Percentiles rank a stretch among this genome's conserved stretches.
Evolutionary conservation across 2,329 filamentous ascomycete genomes (phyloP).

Genomic region (Lecanosticta acicola): DNA sequence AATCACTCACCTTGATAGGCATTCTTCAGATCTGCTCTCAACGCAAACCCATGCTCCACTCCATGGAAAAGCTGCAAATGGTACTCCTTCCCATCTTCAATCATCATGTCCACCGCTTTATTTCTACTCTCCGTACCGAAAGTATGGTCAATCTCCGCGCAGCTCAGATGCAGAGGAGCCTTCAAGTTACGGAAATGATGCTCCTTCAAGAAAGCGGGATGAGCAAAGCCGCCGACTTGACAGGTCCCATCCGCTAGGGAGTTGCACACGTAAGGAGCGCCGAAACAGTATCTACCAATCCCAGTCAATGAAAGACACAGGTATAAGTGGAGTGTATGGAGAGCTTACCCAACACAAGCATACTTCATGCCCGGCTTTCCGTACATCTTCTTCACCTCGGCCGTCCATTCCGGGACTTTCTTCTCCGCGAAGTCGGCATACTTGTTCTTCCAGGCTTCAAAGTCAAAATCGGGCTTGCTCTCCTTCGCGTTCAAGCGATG

Average conservation of each 20-base stretch:
- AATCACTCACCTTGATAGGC: slow-evolving; percentile 37
- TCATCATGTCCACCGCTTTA: slow-evolving; percentile 41
- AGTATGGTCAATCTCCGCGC: slow-evolving; percentile 43
- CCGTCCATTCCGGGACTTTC: slow-evolving; percentile 43
- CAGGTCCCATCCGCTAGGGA: slow-evolving; percentile 36
- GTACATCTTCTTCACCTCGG: slow-evolving; percentile 35
- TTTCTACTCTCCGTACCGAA: slow-evolving; percentile 38
- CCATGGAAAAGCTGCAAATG: slow-evolving; percentile 32
- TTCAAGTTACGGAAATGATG: slow-evolving; percentile 16
- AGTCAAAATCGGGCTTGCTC: slow-evolving; percentile 41
- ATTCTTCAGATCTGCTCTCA: slow-evolving; percentile 38
- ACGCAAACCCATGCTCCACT: slow-evolving; percentile 33
- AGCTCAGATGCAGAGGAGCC: slow-evolving; percentile 43
- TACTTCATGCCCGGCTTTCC: slow-evolving; percentile 35
- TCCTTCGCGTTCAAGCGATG: slow-evolving; percentile 27
- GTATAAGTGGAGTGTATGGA: too few species aligned
- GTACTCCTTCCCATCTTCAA: slow-evolving; percentile 34
- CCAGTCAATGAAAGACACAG: not conserved
- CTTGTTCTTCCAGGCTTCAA: slow-evolving; percentile 45
- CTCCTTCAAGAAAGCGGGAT: slow-evolving; percentile 48
- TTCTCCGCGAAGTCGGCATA: slow-evolving; percentile 41
- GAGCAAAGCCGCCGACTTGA: slow-evolving; percentile 46
- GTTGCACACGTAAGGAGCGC: slow-evolving; percentile 32
- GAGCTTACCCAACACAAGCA: slow-evolving; percentile 37
- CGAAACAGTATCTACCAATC: slow-evolving; percentile 12